Conservation (phyloP, 2,329 filamentous ascomycete species). For the Emmonsiellopsis sp. region DNA sequence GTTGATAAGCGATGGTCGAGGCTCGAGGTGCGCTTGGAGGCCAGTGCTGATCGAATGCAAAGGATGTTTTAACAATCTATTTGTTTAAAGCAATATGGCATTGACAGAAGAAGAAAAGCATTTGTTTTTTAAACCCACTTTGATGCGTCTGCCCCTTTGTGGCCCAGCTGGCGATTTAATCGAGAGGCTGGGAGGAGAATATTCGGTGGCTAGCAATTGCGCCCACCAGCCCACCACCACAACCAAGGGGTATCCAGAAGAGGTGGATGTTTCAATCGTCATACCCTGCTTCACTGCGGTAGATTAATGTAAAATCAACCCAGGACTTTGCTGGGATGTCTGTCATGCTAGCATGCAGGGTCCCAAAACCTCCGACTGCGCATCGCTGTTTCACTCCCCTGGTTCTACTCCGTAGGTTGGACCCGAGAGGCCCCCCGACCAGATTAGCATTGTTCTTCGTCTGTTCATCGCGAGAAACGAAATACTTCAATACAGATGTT, state of each 20-base stretch:
- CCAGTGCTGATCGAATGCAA: background rate
- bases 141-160: background rate
- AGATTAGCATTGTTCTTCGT: too few relatives aligned
- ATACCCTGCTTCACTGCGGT: background rate
- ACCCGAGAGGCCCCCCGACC: too few relatives aligned
- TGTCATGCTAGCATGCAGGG: too few relatives aligned
- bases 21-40: background rate
- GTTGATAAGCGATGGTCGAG: background rate
- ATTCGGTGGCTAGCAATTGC: background rate
- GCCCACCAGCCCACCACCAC: background rate
- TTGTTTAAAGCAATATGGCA: background rate
- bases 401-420: too few relatives aligned
- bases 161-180: background rate
- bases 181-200: background rate
- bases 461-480: too few relatives aligned
- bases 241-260: background rate
- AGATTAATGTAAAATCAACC: background rate
- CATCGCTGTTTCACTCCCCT: too few relatives aligned
- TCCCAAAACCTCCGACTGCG: too few relatives aligned
- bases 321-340: background rate
- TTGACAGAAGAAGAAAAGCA: background rate
- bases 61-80: background rate
- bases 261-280: background rate
- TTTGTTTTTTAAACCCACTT: background rate
- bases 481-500: too few relatives aligned